Evolutionary conservation across 139 green algal species (phyloP).

Genomic region (Chlorella sp.): DNA sequence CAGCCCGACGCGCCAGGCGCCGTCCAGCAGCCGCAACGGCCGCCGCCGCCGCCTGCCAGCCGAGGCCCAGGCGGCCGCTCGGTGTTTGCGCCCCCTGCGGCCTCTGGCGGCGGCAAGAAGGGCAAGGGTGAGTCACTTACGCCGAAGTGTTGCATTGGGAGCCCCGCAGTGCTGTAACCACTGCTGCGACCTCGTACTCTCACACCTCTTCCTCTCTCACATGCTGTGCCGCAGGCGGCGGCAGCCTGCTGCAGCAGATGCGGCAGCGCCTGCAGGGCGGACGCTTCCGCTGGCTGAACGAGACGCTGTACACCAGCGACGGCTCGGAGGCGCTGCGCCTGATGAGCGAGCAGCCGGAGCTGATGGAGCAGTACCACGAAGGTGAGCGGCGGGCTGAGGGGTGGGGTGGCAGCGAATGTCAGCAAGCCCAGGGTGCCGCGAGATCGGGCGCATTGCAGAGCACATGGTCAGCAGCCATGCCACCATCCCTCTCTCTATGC

Average conservation of each 20-base stretch:
- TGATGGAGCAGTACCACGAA: constrained; percentile 92
- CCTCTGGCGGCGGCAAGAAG: background rate
- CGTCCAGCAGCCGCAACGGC: background rate
- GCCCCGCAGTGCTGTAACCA: background rate
- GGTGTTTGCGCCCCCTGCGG: background rate
- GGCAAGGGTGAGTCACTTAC: background rate
- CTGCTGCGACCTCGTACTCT: no score
- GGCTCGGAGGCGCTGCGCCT: constrained; percentile 68
- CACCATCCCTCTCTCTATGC: no score
- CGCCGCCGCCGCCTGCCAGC: background rate
- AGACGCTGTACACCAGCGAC: constrained; percentile 92
- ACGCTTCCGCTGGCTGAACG: constrained; percentile 95
- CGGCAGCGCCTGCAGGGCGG: constrained; percentile 76
- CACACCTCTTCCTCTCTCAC: no score
- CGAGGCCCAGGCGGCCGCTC: background rate
- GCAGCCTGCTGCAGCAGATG: constrained; percentile 79
- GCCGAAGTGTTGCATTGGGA: background rate
- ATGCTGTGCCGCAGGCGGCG: background rate
- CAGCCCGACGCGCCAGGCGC: constrained; percentile 9
- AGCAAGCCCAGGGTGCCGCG: no score
- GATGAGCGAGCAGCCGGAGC: constrained; percentile 73
- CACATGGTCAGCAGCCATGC: no score
- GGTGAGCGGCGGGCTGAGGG: background rate
- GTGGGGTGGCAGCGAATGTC: background rate
- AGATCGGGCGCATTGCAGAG: no score